Evolutionary conservation across 768 basidiomycete genomes (phyloP).

Genomic region (Agaricus sinodeliciosus): DNA sequence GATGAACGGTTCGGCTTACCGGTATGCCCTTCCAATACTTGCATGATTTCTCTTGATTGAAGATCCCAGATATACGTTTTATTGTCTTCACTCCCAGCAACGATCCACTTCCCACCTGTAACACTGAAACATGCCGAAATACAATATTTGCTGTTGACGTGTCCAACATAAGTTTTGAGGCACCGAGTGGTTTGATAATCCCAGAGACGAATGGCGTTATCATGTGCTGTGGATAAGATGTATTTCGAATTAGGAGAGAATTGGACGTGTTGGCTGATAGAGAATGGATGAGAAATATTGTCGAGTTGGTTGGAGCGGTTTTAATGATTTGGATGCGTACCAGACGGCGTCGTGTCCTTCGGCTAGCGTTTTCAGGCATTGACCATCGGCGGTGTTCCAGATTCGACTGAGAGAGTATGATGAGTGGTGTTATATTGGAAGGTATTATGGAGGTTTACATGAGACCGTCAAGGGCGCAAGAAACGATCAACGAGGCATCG

Average conservation of each 20-base stretch:
- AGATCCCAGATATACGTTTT: conserved; percentile 91
- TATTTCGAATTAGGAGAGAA: conserved; percentile 97
- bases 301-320: neutral
- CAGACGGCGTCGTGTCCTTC: conserved; percentile 85
- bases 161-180: conserved; percentile 85
- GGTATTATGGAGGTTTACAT: conserved; percentile 53
- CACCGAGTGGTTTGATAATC: conserved; percentile 89
- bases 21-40: conserved; percentile 69
- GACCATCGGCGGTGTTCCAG: conserved; percentile 89
- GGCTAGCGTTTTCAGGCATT: conserved; percentile 93
- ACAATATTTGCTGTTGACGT: conserved; percentile 78
- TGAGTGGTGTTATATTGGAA: neutral
- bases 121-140: conserved; percentile 81
- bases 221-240: conserved; percentile 89
- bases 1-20: conserved; percentile 32
- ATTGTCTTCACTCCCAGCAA: conserved; percentile 87
- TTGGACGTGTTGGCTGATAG: conserved; percentile 72
- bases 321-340: conserved; percentile 28
- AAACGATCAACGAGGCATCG: conserved; percentile 88
- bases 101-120: conserved; percentile 84
- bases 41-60: conserved; percentile 80
- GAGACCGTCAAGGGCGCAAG: conserved; percentile 86
- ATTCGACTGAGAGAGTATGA: conserved; percentile 59
- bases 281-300: neutral
- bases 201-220: conserved; percentile 91